Percentiles rank a stretch among this genome's conserved stretches.
phyloP scores from a whole-genome alignment of 495 filamentous ascomycete species.

The Hyaloscypha bicolor region DNA sequence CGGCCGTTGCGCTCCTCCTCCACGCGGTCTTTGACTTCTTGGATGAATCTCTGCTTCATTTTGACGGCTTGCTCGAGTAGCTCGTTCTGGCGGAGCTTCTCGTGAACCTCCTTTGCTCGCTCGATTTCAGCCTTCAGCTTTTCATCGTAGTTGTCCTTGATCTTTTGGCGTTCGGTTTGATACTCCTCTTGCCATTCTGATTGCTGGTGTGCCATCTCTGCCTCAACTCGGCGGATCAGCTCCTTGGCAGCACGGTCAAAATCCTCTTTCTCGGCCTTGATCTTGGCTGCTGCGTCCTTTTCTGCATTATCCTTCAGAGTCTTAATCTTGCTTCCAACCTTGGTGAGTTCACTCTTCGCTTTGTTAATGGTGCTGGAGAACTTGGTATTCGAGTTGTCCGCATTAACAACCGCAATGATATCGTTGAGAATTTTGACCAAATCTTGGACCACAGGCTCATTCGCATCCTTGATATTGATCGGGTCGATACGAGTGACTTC shows the following conservation, averaged over 20 bases:
- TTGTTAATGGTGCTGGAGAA: conserved; percentile 75
- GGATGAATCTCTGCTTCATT: conserved; percentile 80
- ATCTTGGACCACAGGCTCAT: conserved; percentile 87
- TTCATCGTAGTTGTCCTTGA: conserved; percentile 73
- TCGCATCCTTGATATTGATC: conserved; percentile 68
- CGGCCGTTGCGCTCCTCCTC: conserved; percentile 88
- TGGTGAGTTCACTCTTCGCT: conserved; percentile 81
- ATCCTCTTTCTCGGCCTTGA: conserved; percentile 69
- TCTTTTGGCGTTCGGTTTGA: conserved; percentile 79
- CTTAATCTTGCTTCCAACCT: conserved; percentile 72
- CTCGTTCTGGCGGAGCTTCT: conserved; percentile 78
- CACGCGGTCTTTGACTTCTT: conserved; percentile 76
- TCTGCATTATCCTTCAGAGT: conserved; percentile 66
- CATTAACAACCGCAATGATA: conserved; percentile 89
- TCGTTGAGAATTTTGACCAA: conserved; percentile 95
- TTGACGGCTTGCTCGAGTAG: conserved; percentile 89
- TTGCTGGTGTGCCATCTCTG: conserved; percentile 73
- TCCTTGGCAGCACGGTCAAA: conserved; percentile 82
- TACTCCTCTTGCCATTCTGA: conserved; percentile 84
- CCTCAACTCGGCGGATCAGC: conserved; percentile 68
- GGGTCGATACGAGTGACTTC: conserved; percentile 68
- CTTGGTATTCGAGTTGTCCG: conserved; percentile 70
- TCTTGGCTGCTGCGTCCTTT: conserved; percentile 74
- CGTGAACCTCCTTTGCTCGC: conserved; percentile 70
- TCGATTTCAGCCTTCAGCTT: conserved; percentile 77